phyloP scores from a whole-genome alignment of 495 filamentous ascomycete species.

The Lasiosphaeria ovina region DNA sequence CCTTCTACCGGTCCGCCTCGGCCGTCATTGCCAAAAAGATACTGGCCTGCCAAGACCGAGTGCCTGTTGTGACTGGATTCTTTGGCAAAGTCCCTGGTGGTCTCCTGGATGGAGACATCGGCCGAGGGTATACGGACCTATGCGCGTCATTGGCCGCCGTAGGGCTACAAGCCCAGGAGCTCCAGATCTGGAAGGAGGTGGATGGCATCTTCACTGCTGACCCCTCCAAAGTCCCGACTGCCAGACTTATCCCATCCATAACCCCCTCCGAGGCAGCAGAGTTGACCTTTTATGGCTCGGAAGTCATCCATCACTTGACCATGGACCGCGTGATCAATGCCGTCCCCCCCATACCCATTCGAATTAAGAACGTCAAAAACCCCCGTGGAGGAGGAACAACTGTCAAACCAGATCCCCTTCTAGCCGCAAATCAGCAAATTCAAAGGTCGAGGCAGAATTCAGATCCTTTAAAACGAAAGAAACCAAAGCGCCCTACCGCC shows the following conservation, averaged over 20 bases:
- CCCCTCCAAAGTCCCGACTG: slow-evolving; percentile 83
- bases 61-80: slow-evolving; percentile 81
- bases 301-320: slow-evolving; percentile 96
- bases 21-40: slow-evolving; percentile 64
- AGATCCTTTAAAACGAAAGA: slow-evolving; percentile 43
- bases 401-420: slow-evolving; percentile 62
- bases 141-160: slow-evolving; percentile 82
- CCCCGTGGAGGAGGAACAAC: slow-evolving; percentile 83
- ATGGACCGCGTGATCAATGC: slow-evolving; percentile 98
- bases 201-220: slow-evolving; percentile 90
- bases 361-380: slow-evolving; percentile 98
- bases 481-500: slow-evolving; percentile 66
- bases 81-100: slow-evolving; percentile 85
- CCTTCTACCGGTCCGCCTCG: slow-evolving; percentile 77
- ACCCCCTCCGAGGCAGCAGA: slow-evolving; percentile 87
- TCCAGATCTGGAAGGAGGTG: slow-evolving; percentile 93
- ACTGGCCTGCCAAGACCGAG: slow-evolving; percentile 61
- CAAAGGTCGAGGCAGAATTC: slow-evolving; percentile 39
- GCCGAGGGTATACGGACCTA: slow-evolving; percentile 86
- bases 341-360: slow-evolving; percentile 77
- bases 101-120: slow-evolving; percentile 70
- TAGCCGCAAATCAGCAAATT: slow-evolving; percentile 46
- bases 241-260: slow-evolving; percentile 70
- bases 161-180: slow-evolving; percentile 70
- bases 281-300: slow-evolving; percentile 88